A percentile compares a stretch with the other conserved stretches of the same genome.
Conservation (phyloP, 78 protist species). For the Reticulomyxa filosa region DNA sequence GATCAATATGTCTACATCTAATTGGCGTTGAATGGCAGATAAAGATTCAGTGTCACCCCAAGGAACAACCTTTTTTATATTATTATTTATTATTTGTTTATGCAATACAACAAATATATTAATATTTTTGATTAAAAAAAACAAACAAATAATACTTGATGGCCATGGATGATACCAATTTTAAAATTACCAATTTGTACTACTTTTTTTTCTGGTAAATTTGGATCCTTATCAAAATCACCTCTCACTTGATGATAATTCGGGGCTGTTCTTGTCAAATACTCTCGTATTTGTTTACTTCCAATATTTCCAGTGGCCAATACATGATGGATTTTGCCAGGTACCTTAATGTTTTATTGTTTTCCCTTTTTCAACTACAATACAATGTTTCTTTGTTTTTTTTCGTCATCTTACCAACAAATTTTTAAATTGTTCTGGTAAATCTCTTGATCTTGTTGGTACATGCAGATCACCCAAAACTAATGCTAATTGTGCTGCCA, state of each 20-base stretch:
- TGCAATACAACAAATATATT: no score
- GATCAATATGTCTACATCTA: slow-evolving; percentile 84
- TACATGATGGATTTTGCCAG: slow-evolving; percentile 78
- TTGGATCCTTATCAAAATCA: no score
- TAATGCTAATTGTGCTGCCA: slow-evolving; percentile 76
- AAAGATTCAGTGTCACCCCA: slow-evolving; percentile 44
- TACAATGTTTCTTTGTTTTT: no score
- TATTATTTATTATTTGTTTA: background rate
- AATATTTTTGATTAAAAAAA: no score
- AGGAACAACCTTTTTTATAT: slow-evolving; percentile 32
- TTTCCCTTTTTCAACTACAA: no score
- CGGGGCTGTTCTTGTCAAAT: slow-evolving; percentile 41
- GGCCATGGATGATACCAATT: slow-evolving; percentile 94
- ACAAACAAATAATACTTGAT: slow-evolving; percentile 47
- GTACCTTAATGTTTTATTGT: slow-evolving; percentile 59
- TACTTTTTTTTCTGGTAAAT: slow-evolving; percentile 41
- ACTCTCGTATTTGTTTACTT: slow-evolving; percentile 50
- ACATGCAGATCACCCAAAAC: slow-evolving; percentile 93
- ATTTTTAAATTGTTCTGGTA: slow-evolving; percentile 66
- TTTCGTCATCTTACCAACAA: slow-evolving; percentile 50
- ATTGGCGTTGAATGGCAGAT: slow-evolving; percentile 65
- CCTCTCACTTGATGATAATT: no score
- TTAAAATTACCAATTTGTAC: slow-evolving; percentile 68
- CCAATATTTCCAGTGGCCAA: slow-evolving; percentile 91
- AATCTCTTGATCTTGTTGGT: slow-evolving; percentile 68